Percentiles rank a stretch among this genome's conserved stretches.
These are phyloP conservation scores for Lumnitzera racemosa DNA, from an alignment of 345 rosid species.

Conservation along the genomic window DNA sequence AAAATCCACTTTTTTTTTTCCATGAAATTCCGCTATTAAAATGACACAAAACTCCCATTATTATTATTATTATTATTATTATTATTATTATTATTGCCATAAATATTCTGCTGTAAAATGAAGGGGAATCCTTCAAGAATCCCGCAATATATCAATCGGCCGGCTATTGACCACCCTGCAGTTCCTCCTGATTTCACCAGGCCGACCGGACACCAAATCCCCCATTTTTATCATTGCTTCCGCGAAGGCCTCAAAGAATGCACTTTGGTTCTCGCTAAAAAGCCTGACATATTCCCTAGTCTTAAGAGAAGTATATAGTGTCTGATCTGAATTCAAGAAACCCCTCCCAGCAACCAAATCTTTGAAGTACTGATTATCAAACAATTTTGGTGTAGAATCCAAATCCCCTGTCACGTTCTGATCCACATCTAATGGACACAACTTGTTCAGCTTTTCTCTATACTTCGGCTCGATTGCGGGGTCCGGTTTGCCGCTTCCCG, in stretches of 20 bases:
- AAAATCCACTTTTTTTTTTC: no score
- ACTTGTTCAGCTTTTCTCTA: slow-evolving; percentile 43
- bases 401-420: slow-evolving; percentile 58
- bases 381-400: slow-evolving; percentile 57
- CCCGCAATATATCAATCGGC: slow-evolving; percentile 19
- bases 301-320: slow-evolving; percentile 41
- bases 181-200: slow-evolving; percentile 64
- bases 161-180: slow-evolving; percentile 55
- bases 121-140: slow-evolving; percentile 13
- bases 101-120: no score
- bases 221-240: slow-evolving; percentile 90
- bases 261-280: slow-evolving; percentile 41
- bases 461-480: slow-evolving; percentile 49
- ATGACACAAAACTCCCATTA: no score
- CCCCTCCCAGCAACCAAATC: slow-evolving; percentile 82
- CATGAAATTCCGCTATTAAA: no score
- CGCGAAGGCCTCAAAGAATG: slow-evolving; percentile 55
- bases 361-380: slow-evolving; percentile 78
- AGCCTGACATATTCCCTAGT: slow-evolving; percentile 47
- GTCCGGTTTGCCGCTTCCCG: slow-evolving; percentile 66
- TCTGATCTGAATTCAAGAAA: slow-evolving; percentile 86
- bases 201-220: slow-evolving; percentile 58
- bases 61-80: no score
- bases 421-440: slow-evolving; percentile 70
- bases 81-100: no score